Evolutionary conservation across 805 yeast genomes (phyloP).

Genomic region (Allodekkera sacchari): DNA sequence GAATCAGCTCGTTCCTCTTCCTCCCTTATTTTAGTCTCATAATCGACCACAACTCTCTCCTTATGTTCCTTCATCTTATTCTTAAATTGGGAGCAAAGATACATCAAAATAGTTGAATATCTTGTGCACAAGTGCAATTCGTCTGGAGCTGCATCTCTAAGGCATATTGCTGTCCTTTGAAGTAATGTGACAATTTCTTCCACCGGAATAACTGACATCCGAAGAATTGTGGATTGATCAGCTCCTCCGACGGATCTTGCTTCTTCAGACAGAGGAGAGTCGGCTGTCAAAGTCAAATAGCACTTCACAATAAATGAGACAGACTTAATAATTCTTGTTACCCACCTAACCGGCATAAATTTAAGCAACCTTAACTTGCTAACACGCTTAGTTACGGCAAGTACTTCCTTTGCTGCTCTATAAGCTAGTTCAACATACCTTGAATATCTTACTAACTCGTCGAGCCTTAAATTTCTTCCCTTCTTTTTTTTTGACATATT

Average conservation of each 20-base stretch:
- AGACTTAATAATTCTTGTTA: constrained; percentile 75
- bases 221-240: constrained; percentile 20
- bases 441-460: constrained; percentile 65
- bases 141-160: constrained; percentile 82
- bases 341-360: constrained; percentile 91
- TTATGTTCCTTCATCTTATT: constrained; percentile 23
- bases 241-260: constrained; percentile 2
- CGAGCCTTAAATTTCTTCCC: constrained; percentile 39
- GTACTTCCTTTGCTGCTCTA: constrained; percentile 72
- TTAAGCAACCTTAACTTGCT: constrained; percentile 55
- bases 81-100: constrained; percentile 67
- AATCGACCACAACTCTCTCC: constrained; percentile 16
- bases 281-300: constrained; percentile 50
- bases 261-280: constrained; percentile 3
- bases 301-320: constrained; percentile 88
- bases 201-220: constrained; percentile 55
- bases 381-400: constrained; percentile 62
- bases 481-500: constrained; percentile 18
- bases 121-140: constrained; percentile 77
- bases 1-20: constrained; percentile 7
- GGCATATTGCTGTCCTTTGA: constrained; percentile 61
- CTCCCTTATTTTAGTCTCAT: constrained; percentile 15
- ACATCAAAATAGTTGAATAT: constrained; percentile 70
- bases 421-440: constrained; percentile 76
- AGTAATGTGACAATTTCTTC: constrained; percentile 64